Conservation (phyloP, 768 basidiomycete genomes). For the Postia placenta region DNA sequence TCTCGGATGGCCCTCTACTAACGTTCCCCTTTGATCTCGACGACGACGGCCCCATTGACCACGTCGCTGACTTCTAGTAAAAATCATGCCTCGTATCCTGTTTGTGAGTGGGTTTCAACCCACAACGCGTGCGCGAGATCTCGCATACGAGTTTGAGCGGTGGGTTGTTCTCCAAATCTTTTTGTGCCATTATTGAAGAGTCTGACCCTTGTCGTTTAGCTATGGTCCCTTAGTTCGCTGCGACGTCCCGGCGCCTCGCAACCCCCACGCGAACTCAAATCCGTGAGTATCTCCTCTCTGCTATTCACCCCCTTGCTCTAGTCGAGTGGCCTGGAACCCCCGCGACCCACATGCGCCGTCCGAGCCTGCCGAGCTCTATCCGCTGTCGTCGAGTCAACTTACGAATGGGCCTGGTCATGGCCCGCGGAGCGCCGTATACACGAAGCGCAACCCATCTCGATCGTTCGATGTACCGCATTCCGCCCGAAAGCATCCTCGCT, state of each 20-base stretch:
- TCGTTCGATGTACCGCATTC: conserved; percentile 17
- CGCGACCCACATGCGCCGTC: conserved; percentile 10
- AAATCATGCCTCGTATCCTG: conserved; percentile 69
- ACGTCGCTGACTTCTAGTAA: conserved; percentile 1
- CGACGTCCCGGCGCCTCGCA: conserved; percentile 84
- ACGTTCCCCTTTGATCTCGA: neutral
- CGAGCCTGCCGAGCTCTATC: conserved; percentile 9
- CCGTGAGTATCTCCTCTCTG: conserved; percentile 59
- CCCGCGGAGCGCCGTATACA: conserved; percentile 8
- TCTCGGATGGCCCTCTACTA: neutral
- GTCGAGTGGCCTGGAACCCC: conserved; percentile 26
- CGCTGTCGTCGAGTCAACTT: conserved; percentile 8
- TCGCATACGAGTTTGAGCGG: conserved; percentile 87
- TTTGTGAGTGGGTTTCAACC: conserved; percentile 86
- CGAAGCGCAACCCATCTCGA: conserved; percentile 7
- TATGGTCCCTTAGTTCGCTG: conserved; percentile 82
- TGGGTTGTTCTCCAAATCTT: conserved; percentile 27
- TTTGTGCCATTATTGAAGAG: neutral
- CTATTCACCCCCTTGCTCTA: conserved; percentile 22
- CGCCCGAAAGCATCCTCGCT: conserved; percentile 42
- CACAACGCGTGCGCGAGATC: conserved; percentile 73
- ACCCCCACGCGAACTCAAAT: conserved; percentile 65
- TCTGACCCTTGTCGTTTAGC: conserved; percentile 29
- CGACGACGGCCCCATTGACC: conserved; percentile 1
- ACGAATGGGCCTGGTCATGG: conserved; percentile 2